A percentile compares a stretch with the other conserved stretches of the same genome.
Evolutionary conservation across 805 yeast species (phyloP).

Genomic region (Candida nanaspora): DNA sequence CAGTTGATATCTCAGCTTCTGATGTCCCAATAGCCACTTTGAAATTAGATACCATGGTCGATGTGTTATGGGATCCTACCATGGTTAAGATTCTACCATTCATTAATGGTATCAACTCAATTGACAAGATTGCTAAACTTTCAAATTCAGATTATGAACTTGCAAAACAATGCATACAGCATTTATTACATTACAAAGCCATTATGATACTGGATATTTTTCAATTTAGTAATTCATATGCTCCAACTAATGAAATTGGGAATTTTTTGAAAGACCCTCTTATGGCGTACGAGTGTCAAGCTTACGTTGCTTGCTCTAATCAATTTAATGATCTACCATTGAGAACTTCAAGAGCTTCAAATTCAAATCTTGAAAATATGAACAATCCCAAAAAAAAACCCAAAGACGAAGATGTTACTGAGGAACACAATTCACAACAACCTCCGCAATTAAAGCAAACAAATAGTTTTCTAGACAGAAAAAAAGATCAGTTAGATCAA

Average conservation of each 20-base stretch:
- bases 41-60: constrained; percentile 61
- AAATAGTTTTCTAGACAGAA: neutral
- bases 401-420: neutral
- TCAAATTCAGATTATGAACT: constrained; percentile 76
- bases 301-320: constrained; percentile 54
- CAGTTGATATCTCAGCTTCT: constrained; percentile 63
- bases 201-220: constrained; percentile 79
- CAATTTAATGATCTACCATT: constrained; percentile 28
- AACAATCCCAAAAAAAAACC: neutral
- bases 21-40: constrained; percentile 95
- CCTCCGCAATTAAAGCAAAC: neutral
- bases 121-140: constrained; percentile 64
- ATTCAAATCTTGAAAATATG: constrained; percentile 10
- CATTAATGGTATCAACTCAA: constrained; percentile 83
- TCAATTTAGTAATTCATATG: constrained; percentile 82
- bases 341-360: constrained; percentile 19
- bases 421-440: neutral
- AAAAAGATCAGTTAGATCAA: neutral
- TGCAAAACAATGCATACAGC: constrained; percentile 84
- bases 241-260: constrained; percentile 76
- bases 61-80: constrained; percentile 96
- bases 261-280: constrained; percentile 54
- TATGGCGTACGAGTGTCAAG: constrained; percentile 79
- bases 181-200: constrained; percentile 83
- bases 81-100: constrained; percentile 81